Evolutionary conservation across 164 flowering plant species (phyloP).

Genomic region (Tetrastigma voinierianum): DNA sequence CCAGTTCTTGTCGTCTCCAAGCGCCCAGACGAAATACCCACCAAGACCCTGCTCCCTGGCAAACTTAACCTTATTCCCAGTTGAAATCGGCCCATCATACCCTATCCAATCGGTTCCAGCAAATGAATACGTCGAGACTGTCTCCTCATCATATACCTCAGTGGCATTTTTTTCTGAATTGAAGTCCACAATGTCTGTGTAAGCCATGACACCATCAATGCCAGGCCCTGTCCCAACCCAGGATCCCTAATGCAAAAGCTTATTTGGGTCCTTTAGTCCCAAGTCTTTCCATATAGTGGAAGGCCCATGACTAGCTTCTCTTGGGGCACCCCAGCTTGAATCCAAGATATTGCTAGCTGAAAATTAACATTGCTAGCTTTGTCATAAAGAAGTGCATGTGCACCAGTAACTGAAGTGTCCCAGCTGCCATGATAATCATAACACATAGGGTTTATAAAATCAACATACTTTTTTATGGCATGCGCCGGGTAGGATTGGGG

Average conservation of each 20-base stretch:
- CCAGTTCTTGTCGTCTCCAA: constrained; percentile 32
- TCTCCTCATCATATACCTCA: constrained; percentile 21
- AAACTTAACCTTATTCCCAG: constrained; percentile 17
- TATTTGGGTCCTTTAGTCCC: constrained; percentile 29
- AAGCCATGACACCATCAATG: constrained; percentile 15
- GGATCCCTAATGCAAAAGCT: constrained; percentile 34
- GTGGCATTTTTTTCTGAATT: constrained; percentile 11
- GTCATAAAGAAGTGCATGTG: constrained; percentile 32
- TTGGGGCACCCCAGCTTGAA: constrained; percentile 14
- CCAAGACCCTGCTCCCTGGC: constrained; percentile 21
- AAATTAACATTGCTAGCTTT: constrained; percentile 21
- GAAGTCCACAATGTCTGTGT: constrained; percentile 16
- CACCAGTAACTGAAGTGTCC: constrained; percentile 23
- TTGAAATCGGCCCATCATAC: constrained; percentile 39
- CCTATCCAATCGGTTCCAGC: constrained; percentile 38
- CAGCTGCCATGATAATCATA: constrained; percentile 17
- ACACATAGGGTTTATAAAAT: constrained; percentile 13
- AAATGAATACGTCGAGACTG: constrained; percentile 31
- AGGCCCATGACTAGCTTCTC: constrained; percentile 31
- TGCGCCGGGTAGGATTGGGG: not conserved
- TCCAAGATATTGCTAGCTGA: constrained; percentile 33
- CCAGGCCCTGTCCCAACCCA: constrained; percentile 31
- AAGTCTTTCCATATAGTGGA: constrained; percentile 32
- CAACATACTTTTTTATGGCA: constrained; percentile 7
- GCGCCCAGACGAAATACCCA: constrained; percentile 52